phyloP scores from a whole-genome alignment of 768 basidiomycete species.

The Albatrellus ellisii region DNA sequence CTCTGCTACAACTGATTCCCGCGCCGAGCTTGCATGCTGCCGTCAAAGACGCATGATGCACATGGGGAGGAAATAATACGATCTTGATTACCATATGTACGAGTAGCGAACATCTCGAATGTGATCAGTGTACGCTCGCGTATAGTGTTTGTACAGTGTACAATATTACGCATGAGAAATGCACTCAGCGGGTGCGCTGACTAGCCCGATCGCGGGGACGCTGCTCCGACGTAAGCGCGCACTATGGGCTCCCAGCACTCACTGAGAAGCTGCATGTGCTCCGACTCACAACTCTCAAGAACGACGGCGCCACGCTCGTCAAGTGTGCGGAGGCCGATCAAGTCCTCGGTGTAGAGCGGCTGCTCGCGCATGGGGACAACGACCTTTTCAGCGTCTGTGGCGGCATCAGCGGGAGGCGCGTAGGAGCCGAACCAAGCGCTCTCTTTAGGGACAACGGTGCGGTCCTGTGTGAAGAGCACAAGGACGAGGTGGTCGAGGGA shows the following conservation, averaged over 20 bases:
- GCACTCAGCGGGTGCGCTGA: too few species aligned
- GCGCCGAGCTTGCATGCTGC: too few species aligned
- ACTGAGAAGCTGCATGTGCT: conserved; percentile 56
- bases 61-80: too few species aligned
- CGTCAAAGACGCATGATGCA: too few species aligned
- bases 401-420: conserved; percentile 25
- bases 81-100: too few species aligned
- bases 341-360: conserved; percentile 63
- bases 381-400: conserved; percentile 16
- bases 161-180: too few species aligned
- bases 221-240: conserved; percentile 17
- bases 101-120: too few species aligned
- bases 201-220: too few species aligned
- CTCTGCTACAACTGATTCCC: conserved; percentile 24
- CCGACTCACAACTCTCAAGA: conserved; percentile 51
- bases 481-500: conserved; percentile 58
- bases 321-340: conserved; percentile 64
- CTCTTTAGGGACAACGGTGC: conserved; percentile 75
- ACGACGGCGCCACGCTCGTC: conserved; percentile 52
- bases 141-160: too few species aligned
- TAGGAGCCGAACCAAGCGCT: conserved; percentile 81
- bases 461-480: conserved; percentile 58
- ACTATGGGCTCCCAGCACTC: conserved; percentile 23
- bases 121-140: too few species aligned
- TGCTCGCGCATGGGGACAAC: conserved; percentile 65